Evolutionary conservation across 345 rosid genomes (phyloP).

Genomic region (Ceriops tagal): DNA sequence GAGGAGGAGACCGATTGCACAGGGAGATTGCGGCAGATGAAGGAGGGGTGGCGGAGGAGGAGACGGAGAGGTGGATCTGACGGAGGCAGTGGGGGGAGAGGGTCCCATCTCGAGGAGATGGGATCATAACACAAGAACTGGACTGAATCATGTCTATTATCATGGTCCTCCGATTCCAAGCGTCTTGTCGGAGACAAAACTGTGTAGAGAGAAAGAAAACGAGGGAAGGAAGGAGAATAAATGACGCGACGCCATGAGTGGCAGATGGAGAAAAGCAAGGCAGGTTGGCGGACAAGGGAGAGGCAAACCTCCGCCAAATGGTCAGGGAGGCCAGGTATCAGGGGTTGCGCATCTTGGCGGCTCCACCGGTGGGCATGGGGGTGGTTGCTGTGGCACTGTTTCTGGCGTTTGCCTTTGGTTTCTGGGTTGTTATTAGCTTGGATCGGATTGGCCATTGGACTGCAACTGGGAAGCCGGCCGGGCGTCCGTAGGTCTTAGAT

Average conservation of each 20-base stretch:
- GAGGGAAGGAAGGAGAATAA: constrained; percentile 48
- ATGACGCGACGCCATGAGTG: constrained; percentile 53
- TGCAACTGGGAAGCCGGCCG: too few species aligned
- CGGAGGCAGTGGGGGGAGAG: constrained; percentile 39
- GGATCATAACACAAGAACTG: constrained; percentile 42
- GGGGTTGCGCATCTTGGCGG: constrained; percentile 10
- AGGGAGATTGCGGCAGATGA: constrained; percentile 42
- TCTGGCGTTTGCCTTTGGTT: constrained; percentile 5
- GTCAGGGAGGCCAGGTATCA: constrained; percentile 51
- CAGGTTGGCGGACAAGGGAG: constrained; percentile 30
- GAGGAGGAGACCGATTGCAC: constrained; percentile 41
- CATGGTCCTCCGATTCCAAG: not conserved
- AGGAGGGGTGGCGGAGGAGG: constrained; percentile 45
- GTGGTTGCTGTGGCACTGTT: constrained; percentile 6
- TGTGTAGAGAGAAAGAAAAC: constrained; percentile 43
- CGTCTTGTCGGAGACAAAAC: constrained; percentile 27
- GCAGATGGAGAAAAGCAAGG: constrained; percentile 42
- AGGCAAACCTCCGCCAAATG: constrained; percentile 45
- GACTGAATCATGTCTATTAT: constrained; percentile 8
- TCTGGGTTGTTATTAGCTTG: not conserved
- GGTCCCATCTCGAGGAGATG: constrained; percentile 33
- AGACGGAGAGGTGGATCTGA: constrained; percentile 37
- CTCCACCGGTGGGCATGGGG: not conserved
- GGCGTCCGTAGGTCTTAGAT: too few species aligned
- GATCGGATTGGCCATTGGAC: not conserved